phyloP scores from a whole-genome alignment of 495 filamentous ascomycete genomes.

The Tirmania nivea region DNA sequence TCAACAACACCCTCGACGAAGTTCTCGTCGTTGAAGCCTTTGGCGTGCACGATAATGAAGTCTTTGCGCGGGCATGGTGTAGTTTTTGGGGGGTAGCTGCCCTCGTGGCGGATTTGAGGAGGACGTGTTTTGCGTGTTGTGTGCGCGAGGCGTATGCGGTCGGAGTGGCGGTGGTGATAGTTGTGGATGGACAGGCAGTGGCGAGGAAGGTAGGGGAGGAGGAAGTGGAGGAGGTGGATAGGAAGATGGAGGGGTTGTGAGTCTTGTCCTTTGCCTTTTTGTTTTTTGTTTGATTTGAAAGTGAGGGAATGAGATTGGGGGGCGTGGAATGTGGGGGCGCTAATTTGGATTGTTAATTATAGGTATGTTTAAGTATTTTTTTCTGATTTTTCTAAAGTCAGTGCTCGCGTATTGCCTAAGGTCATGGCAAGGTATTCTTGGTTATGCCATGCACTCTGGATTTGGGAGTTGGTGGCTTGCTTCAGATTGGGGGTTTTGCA shows the following conservation, averaged over 20 bases:
- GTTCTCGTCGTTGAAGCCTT: conserved; percentile 50
- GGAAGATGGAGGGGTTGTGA: conserved; percentile 17
- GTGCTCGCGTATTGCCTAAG: too few species aligned
- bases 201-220: conserved; percentile 10
- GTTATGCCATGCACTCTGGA: too few species aligned
- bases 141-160: conserved; percentile 51
- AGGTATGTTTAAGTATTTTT: too few species aligned
- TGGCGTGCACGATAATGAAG: conserved; percentile 48
- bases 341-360: too few species aligned
- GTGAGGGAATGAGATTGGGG: too few species aligned
- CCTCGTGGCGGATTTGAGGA: conserved; percentile 39
- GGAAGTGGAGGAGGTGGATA: conserved; percentile 22
- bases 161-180: conserved; percentile 44
- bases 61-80: conserved; percentile 52
- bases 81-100: conserved; percentile 45
- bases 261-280: neutral
- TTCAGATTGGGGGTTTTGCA: too few species aligned
- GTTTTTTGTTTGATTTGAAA: neutral
- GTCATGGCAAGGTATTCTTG: too few species aligned
- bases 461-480: too few species aligned
- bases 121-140: conserved; percentile 51
- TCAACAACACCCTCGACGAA: conserved; percentile 26
- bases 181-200: conserved; percentile 29
- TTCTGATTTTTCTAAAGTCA: too few species aligned
- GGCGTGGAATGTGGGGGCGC: too few species aligned